A percentile compares a stretch with the other conserved stretches of the same genome.
Conservation (phyloP, 2,329 filamentous ascomycete species). For the Alternaria arborescens region DNA sequence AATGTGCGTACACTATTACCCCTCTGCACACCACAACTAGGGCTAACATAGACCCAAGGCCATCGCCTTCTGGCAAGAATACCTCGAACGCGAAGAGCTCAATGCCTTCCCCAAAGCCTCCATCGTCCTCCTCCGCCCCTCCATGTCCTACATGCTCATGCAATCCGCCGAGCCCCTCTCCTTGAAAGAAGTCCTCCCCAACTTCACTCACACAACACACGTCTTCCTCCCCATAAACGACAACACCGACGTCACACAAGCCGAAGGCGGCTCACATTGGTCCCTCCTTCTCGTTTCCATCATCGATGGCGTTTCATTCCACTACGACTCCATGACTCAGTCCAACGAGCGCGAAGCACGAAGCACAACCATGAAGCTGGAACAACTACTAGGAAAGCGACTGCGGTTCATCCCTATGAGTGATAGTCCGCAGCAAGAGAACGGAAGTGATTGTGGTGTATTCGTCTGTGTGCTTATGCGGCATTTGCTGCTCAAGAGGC, state of each 20-base stretch:
- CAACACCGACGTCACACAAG: conserved; percentile 76
- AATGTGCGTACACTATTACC: conserved; percentile 67
- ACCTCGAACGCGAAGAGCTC: conserved; percentile 89
- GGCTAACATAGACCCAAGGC: conserved; percentile 63
- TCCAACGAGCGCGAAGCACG: conserved; percentile 79
- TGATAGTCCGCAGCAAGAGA: conserved; percentile 90
- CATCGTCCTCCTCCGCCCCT: conserved; percentile 89
- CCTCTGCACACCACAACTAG: neutral
- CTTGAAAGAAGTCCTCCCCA: conserved; percentile 74
- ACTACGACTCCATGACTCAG: conserved; percentile 88
- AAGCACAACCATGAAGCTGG: conserved; percentile 73
- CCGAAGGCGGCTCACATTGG: conserved; percentile 96
- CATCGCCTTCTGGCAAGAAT: conserved; percentile 98
- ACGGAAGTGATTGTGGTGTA: conserved; percentile 91
- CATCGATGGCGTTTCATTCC: conserved; percentile 90
- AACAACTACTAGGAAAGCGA: conserved; percentile 70
- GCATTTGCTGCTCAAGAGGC: conserved; percentile 83
- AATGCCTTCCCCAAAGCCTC: conserved; percentile 79
- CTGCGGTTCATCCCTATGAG: conserved; percentile 81
- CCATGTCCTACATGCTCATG: conserved; percentile 91
- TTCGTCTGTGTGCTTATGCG: conserved; percentile 97
- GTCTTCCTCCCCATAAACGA: conserved; percentile 97
- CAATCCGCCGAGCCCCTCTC: conserved; percentile 68
- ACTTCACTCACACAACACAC: conserved; percentile 84
- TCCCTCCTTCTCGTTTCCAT: conserved; percentile 88